These are phyloP conservation scores for Lophium mytilinum DNA, from an alignment of 495 filamentous ascomycete species.

Conservation along the genomic window DNA sequence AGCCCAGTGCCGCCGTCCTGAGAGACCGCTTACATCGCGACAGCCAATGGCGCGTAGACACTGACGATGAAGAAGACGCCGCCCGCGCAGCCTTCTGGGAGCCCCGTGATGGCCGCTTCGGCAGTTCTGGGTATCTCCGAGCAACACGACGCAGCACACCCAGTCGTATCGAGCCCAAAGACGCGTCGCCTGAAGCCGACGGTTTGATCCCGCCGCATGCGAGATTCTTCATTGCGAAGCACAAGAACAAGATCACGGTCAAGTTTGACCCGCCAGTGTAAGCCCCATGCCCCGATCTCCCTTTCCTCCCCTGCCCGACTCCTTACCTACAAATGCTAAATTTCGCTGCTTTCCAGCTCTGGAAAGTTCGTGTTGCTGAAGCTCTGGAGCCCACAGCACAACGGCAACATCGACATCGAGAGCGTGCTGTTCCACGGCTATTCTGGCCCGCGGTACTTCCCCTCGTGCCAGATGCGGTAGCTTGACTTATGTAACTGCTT, in stretches of 20 bases:
- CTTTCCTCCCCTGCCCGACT: background rate
- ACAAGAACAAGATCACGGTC: slow-evolving; percentile 77
- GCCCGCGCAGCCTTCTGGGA: slow-evolving; percentile 1
- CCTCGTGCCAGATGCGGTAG: slow-evolving; percentile 30
- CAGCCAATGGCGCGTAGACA: slow-evolving; percentile 20
- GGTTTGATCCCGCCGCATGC: slow-evolving; percentile 57
- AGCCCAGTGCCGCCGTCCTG: slow-evolving; percentile 27
- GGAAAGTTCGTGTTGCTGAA: slow-evolving; percentile 76
- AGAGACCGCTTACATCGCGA: slow-evolving; percentile 32
- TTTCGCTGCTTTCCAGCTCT: slow-evolving; percentile 35
- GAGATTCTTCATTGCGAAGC: slow-evolving; percentile 65
- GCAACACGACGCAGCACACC: slow-evolving; percentile 12
- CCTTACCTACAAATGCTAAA: background rate
- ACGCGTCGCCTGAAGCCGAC: slow-evolving; percentile 12
- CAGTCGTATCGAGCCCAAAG: slow-evolving; percentile 27
- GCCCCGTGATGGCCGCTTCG: slow-evolving; percentile 43
- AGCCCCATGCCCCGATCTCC: slow-evolving; percentile 24
- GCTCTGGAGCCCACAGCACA: slow-evolving; percentile 66
- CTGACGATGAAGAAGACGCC: slow-evolving; percentile 25
- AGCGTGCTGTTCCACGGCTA: slow-evolving; percentile 71
- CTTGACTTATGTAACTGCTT: too few relatives aligned
- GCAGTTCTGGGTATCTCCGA: slow-evolving; percentile 1
- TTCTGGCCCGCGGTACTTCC: slow-evolving; percentile 75
- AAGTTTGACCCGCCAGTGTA: slow-evolving; percentile 84
- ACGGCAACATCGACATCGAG: slow-evolving; percentile 80